Evolutionary conservation across 2,329 filamentous ascomycete genomes (phyloP), one percentile per base, ranked within the genome.

Genomic region (Fusarium cyanostomum): DNA sequence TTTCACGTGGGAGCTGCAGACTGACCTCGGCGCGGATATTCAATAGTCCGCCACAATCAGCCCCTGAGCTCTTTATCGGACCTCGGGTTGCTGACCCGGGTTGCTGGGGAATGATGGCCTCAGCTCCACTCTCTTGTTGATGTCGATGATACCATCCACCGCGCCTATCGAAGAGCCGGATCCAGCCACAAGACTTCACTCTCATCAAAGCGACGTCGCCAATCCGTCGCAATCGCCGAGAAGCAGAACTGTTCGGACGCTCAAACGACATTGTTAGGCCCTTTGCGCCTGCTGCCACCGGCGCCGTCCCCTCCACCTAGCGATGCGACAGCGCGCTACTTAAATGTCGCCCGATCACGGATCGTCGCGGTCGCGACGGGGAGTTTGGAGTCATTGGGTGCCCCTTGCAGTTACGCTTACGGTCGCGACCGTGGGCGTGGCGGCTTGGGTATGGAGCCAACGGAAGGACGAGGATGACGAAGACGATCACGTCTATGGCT

Each of bases 371-470:
- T 83, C 84, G 80, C 82, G 86, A 78, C 82, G 84, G 76, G 81
- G 84, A 74, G 84, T 87, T 67, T 86, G 92, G 79, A 86, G 89
- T 72, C 94, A 96, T 79, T 97, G 94, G 92, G 86, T 97, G 59
- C 94, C 94, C 62, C 84, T 98, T 54, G 89, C 89, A 66, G 79
- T 97, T 65, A 97, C 94, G 45, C 88, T 96, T 56, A 94, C 92
- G 42, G 87, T 96, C 68, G 94, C 94, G 59, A 92, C 94, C 18
- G 89, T 91, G 52, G 93, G 94, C 30, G 80, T 96, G 43, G 94
- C 89, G 49, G 92, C 92, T 55, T 98, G 94, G 94, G 87, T 94
- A 59, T 97, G 93, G 93, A 96, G 91, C 75, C 93, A 96, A 79
- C 89, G 92, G 71, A 87, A 84, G 72, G 89, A 91, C 66, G 86